phyloP scores from a whole-genome alignment of 371 early-diverging fungal species.

The Mucor velutinosus region DNA sequence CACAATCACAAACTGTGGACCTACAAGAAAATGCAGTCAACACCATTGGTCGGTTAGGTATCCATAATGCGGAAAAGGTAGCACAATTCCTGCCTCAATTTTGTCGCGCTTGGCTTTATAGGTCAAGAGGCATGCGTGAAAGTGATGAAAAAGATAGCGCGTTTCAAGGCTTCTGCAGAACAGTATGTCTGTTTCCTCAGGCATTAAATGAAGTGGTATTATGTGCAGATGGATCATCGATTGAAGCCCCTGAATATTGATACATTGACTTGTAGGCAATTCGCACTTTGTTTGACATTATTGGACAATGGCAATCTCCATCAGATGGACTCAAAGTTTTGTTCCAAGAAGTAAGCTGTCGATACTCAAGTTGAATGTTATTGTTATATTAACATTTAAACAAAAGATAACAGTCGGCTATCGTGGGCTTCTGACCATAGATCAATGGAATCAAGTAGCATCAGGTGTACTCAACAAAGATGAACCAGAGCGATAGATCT shows the following conservation, averaged over 20 bases:
- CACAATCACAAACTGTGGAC: constrained; percentile 43
- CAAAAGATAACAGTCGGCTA: constrained; percentile 6
- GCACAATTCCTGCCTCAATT: constrained; percentile 72
- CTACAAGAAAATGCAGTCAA: constrained; percentile 90
- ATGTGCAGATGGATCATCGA: background rate
- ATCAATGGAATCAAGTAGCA: constrained; percentile 15
- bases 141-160: constrained; percentile 92
- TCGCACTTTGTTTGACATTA: constrained; percentile 67
- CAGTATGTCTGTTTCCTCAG: constrained; percentile 80
- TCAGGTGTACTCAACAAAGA: background rate
- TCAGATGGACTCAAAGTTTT: constrained; percentile 59
- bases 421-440: background rate
- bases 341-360: constrained; percentile 58
- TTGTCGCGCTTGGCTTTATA: constrained; percentile 70
- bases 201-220: constrained; percentile 59
- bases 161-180: constrained; percentile 85
- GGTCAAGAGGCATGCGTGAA: constrained; percentile 69
- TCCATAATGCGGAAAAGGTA: constrained; percentile 70
- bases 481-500: background rate
- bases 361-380: background rate
- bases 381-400: too few species aligned
- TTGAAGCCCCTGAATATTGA: background rate
- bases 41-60: constrained; percentile 89
- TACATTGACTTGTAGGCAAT: constrained; percentile 47
- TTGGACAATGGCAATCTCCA: constrained; percentile 70